A percentile compares a stretch with the other conserved stretches of the same genome.
Conservation (phyloP, 2,329 filamentous ascomycete species). For the Penicillium nordicum region DNA sequence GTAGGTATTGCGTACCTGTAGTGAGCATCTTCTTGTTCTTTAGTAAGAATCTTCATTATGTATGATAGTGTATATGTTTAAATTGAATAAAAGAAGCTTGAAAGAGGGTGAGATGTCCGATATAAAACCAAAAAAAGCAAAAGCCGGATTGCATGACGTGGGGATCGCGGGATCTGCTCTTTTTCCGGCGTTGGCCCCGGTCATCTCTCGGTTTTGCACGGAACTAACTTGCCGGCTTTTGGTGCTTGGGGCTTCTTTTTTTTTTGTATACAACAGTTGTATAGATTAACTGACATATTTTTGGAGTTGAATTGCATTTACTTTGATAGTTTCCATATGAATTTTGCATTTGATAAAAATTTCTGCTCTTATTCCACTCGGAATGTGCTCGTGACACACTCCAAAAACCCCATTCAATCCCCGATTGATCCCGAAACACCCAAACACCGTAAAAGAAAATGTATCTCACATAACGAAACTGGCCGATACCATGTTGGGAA, state of each 20-base stretch:
- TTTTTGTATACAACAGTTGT: neutral
- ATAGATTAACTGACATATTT: neutral
- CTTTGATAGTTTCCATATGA: neutral
- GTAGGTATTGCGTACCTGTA: constrained; percentile 57
- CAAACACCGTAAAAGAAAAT: constrained; percentile 8
- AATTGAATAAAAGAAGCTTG: neutral
- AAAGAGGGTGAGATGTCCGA: neutral
- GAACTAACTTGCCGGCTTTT: neutral
- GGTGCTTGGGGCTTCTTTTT: neutral
- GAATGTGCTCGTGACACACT: constrained; percentile 6
- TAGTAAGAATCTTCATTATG: constrained; percentile 90
- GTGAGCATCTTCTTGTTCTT: constrained; percentile 86
- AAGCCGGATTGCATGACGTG: constrained; percentile 27
- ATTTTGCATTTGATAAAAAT: neutral
- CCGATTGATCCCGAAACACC: constrained; percentile 26
- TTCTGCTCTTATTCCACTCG: constrained; percentile 10
- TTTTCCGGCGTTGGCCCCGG: constrained; percentile 6
- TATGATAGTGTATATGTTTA: neutral
- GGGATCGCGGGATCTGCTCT: constrained; percentile 25
- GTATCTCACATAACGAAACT: constrained; percentile 6
- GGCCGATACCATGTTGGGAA: neutral
- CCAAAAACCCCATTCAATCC: constrained; percentile 14
- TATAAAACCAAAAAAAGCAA: constrained; percentile 17
- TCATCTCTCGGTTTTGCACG: constrained; percentile 11
- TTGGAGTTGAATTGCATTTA: neutral